These are phyloP conservation scores for Silene latifolia DNA, from an alignment of 148 eudicot species.

Conservation along the genomic window DNA sequence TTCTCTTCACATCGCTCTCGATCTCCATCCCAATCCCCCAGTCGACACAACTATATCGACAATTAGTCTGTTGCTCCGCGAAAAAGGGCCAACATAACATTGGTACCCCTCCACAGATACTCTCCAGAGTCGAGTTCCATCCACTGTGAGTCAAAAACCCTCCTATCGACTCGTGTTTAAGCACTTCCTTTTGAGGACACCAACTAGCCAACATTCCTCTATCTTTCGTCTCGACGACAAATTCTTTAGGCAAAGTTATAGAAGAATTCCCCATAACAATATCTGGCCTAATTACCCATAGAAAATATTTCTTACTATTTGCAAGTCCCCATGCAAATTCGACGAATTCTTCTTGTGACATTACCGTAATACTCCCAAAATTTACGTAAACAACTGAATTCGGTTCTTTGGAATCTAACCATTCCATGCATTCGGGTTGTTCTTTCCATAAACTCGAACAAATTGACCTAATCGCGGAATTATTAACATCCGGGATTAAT, in stretches of 20 bases:
- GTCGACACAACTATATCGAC: slow-evolving; percentile 39
- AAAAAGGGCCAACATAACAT: slow-evolving; percentile 60
- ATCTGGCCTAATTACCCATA: slow-evolving; percentile 67
- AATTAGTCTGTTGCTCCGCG: slow-evolving; percentile 51
- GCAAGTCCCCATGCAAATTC: slow-evolving; percentile 69
- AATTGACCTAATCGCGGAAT: slow-evolving; percentile 23
- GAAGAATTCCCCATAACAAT: slow-evolving; percentile 34
- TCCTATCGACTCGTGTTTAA: slow-evolving; percentile 35
- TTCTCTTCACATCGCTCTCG: slow-evolving; percentile 33
- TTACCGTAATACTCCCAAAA: slow-evolving; percentile 44
- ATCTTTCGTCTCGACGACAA: slow-evolving; percentile 29
- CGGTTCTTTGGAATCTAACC: slow-evolving; percentile 43
- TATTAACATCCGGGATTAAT: slow-evolving; percentile 13
- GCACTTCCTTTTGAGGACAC: slow-evolving; percentile 45
- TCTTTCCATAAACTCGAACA: slow-evolving; percentile 55
- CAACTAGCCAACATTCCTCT: slow-evolving; percentile 45
- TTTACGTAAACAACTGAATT: slow-evolving; percentile 34
- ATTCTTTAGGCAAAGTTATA: slow-evolving; percentile 40
- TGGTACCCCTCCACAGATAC: slow-evolving; percentile 44
- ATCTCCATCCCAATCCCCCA: slow-evolving; percentile 57
- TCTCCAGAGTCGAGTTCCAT: slow-evolving; percentile 39
- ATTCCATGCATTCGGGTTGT: slow-evolving; percentile 36
- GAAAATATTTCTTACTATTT: slow-evolving; percentile 40
- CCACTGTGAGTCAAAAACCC: slow-evolving; percentile 42
- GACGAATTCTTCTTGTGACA: slow-evolving; percentile 28